Conservation (phyloP, 2,329 filamentous ascomycete genomes). For the Cadophora sp. region DNA sequence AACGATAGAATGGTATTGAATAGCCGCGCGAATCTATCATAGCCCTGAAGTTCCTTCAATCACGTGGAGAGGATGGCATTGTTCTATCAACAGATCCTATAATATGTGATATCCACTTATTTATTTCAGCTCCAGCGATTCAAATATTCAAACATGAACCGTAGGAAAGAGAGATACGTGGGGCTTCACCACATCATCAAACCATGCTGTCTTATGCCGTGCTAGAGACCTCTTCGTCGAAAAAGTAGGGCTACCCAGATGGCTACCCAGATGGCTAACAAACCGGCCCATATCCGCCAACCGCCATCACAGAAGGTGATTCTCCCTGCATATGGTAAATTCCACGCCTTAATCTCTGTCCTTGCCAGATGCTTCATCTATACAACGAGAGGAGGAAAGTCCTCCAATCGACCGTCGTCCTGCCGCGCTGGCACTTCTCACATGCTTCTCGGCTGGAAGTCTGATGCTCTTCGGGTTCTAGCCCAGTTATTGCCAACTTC, state of each 20-base stretch:
- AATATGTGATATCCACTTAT: neutral
- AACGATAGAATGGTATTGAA: neutral
- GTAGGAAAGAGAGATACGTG: neutral
- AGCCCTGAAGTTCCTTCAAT: neutral
- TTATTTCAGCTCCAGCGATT: neutral
- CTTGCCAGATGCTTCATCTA: neutral
- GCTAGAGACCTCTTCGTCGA: neutral
- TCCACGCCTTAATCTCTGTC: neutral
- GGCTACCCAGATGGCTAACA: neutral
- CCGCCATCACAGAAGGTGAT: neutral
- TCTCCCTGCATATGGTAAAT: slow-evolving; percentile 3
- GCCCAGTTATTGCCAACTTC: neutral
- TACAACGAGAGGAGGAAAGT: neutral
- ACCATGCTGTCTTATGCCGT: neutral
- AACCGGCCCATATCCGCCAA: neutral
- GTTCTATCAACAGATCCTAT: neutral
- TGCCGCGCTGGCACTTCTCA: neutral
- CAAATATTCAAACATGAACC: neutral
- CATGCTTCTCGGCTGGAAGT: neutral
- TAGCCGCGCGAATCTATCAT: neutral
- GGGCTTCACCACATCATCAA: neutral
- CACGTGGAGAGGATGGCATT: neutral
- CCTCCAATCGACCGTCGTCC: neutral
- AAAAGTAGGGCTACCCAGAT: neutral
- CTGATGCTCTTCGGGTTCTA: neutral